Evolutionary conservation across 805 yeast species (phyloP).

Genomic region (Helenozyma rhizophorensis): DNA sequence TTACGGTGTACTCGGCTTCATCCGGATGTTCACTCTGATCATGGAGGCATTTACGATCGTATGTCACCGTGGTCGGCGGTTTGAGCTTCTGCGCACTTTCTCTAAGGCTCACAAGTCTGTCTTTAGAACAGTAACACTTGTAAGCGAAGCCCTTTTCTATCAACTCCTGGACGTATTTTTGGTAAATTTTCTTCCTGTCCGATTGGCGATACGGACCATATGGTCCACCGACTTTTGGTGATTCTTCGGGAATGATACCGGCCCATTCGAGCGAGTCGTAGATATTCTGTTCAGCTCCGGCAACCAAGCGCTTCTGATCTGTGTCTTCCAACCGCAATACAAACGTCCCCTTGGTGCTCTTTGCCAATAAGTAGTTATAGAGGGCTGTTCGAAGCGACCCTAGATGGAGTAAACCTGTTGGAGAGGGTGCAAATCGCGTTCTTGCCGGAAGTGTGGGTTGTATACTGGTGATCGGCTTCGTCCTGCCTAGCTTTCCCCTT

Average conservation of each 20-base stretch:
- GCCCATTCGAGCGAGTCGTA: conserved; percentile 77
- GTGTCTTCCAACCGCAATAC: conserved; percentile 88
- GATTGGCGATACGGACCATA: conserved; percentile 83
- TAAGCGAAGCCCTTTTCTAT: conserved; percentile 72
- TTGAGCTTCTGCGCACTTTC: conserved; percentile 67
- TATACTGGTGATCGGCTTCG: conserved; percentile 4
- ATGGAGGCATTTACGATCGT: conserved; percentile 74
- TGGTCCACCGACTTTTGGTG: conserved; percentile 57
- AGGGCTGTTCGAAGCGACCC: conserved; percentile 93
- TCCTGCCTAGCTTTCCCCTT: background rate
- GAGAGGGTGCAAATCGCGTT: conserved; percentile 96
- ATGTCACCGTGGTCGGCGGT: conserved; percentile 90
- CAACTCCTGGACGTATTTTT: conserved; percentile 51
- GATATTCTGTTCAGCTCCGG: conserved; percentile 79
- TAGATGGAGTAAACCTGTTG: conserved; percentile 91
- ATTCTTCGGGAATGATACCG: conserved; percentile 73
- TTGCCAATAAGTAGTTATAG: conserved; percentile 81
- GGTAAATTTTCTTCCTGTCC: conserved; percentile 66
- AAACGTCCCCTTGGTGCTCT: conserved; percentile 74
- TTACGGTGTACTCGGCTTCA: conserved; percentile 45
- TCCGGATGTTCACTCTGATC: conserved; percentile 34
- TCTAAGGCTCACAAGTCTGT: conserved; percentile 62
- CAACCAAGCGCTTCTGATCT: conserved; percentile 72
- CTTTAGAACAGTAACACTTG: conserved; percentile 81
- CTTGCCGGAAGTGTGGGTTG: conserved; percentile 58